Percentiles rank a stretch among this genome's conserved stretches.
These are phyloP conservation scores for Thalassiosira oceanica DNA, from an alignment of 352 stramenopile genomes.

Conservation along the genomic window DNA sequence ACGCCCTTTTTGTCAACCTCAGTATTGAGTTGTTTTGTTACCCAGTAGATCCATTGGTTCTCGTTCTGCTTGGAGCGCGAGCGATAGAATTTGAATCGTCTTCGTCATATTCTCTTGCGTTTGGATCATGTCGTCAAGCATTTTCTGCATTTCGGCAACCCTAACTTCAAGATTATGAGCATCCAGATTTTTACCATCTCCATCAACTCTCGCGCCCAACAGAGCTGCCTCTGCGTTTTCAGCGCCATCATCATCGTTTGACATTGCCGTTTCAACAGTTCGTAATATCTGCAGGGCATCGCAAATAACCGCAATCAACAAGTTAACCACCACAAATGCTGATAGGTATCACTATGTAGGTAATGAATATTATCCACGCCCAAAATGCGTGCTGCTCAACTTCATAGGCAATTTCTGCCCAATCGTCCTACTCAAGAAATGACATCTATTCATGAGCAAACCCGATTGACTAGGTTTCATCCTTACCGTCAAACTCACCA, in stretches of 20 bases:
- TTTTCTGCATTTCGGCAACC: conserved; percentile 15
- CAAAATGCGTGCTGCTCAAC: conserved; percentile 22
- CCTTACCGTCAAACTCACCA: conserved; percentile 7
- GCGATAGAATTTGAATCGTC: conserved; percentile 29
- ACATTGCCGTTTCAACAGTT: conserved; percentile 10
- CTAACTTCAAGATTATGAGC: neutral
- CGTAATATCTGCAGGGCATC: conserved; percentile 29
- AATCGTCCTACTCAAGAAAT: conserved; percentile 29
- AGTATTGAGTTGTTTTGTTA: too few species aligned
- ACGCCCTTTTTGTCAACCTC: too few species aligned
- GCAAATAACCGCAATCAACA: conserved; percentile 54
- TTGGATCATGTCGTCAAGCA: conserved; percentile 20
- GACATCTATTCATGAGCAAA: conserved; percentile 5
- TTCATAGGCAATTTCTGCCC: conserved; percentile 37
- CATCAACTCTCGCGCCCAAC: too few species aligned
- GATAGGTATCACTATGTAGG: conserved; percentile 31
- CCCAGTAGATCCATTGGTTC: too few species aligned
- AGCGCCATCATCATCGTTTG: neutral
- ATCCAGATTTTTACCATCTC: neutral
- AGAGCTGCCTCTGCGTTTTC: neutral
- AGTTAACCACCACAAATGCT: conserved; percentile 41
- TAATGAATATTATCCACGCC: conserved; percentile 32
- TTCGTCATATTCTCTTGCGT: conserved; percentile 18
- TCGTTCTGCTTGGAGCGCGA: conserved; percentile 4
- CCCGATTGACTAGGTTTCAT: neutral